Conservation (phyloP, 108 stramenopile species). For the Pseudonitzschia delicatissima region DNA sequence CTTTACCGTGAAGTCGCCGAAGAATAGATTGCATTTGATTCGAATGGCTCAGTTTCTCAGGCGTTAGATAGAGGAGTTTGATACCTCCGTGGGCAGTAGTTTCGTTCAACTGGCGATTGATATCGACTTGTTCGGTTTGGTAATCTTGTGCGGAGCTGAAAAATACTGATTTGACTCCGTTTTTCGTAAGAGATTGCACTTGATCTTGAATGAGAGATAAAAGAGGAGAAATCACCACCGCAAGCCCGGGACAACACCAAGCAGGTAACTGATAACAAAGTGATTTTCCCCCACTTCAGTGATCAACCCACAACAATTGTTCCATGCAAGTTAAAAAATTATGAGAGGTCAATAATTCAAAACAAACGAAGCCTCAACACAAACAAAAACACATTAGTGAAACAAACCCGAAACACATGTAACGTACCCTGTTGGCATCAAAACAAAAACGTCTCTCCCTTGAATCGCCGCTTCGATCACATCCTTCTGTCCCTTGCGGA, state of each 20-base stretch:
- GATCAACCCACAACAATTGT: too few species aligned
- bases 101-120: conserved; percentile 52
- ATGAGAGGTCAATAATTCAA: too few species aligned
- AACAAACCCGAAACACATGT: too few species aligned
- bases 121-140: conserved; percentile 66
- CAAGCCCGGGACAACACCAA: conserved; percentile 88
- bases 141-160: conserved; percentile 81
- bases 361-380: background rate
- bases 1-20: conserved; percentile 47
- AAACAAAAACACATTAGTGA: background rate
- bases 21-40: conserved; percentile 73
- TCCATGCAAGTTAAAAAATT: too few species aligned
- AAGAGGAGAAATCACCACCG: conserved; percentile 95
- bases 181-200: conserved; percentile 81
- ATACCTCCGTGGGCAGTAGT: conserved; percentile 76
- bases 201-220: conserved; percentile 98
- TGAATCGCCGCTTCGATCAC: conserved; percentile 89
- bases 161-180: conserved; percentile 82
- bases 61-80: conserved; percentile 98
- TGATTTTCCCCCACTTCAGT: conserved; percentile 78
- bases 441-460: conserved; percentile 93
- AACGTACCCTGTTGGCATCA: conserved; percentile 92
- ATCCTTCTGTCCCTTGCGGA: conserved; percentile 89
- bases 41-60: conserved; percentile 90
- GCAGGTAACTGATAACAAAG: conserved; percentile 97